Evolutionary conservation across 2,329 filamentous ascomycete species (phyloP), one percentile per base, ranked within the genome.

Genomic region (Pseudocercospora fuligena): DNA sequence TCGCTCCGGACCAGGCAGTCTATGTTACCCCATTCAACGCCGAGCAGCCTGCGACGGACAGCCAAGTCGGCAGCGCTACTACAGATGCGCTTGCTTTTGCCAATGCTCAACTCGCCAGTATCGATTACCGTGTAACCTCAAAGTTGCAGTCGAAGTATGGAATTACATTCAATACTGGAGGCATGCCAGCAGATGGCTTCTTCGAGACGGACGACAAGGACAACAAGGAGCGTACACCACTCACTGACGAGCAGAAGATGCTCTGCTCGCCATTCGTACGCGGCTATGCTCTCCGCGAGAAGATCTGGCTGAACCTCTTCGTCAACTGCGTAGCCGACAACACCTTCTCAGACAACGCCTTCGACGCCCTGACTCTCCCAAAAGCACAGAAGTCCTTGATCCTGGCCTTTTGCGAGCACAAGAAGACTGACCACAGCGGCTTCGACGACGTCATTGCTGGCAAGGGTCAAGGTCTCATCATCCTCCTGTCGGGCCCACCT

Each of bases 391-490:
- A 86, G 67, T 76, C 82, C 23, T 73, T 85, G 25, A 80, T 86
- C 56, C 77, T 84, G 3, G 81, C 81, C 5, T 79, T 85, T 70
- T 81, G 82, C 11, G 78, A 80, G 23, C 79, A 78, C 7, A 82
- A 84, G 60, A 78, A 78, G 27, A 72, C 75, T 47, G 76, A 80
- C 40, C 70, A 75, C 19, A 77, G 77, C 29, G 60, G 70, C 9
- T 84, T 85, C 68, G 83, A 85, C 70, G 83, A 86, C 68, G 76
- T 86, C 19, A 82, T 87, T 27, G 78, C 81, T 29, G 84, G 83
- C 31, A 87, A 87, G 70, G 85, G 85, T 12, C 78, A 79, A 16
- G 84, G 85, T 9, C 80, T 86, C 61, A 84, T 86, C 63, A 77
- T 86, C 64, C 78, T 86, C 3, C 79, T 87, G 1, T 80, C 78